Evolutionary conservation across 805 yeast species (phyloP).

Genomic region (Sungouiella blattae): DNA sequence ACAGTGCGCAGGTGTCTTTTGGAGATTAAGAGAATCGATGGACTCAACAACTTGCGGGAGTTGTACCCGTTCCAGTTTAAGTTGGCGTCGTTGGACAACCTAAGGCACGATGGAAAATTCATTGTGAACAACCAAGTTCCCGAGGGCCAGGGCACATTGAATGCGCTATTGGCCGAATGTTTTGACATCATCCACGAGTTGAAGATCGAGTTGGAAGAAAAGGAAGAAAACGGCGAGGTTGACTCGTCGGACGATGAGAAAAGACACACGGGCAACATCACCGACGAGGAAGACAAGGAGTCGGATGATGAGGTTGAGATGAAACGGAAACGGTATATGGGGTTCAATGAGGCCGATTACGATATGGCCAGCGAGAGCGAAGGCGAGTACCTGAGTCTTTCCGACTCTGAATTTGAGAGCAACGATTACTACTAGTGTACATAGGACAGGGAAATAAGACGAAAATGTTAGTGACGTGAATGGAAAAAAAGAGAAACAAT

Average conservation of each 20-base stretch:
- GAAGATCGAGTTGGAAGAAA: constrained; percentile 77
- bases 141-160: constrained; percentile 96
- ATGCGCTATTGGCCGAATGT: constrained; percentile 87
- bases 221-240: constrained; percentile 30
- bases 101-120: constrained; percentile 88
- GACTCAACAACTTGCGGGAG: constrained; percentile 82
- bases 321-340: constrained; percentile 39
- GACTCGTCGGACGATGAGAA: constrained; percentile 5
- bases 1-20: constrained; percentile 88
- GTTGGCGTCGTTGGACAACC: constrained; percentile 81
- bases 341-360: constrained; percentile 46
- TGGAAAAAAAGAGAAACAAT: not conserved
- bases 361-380: constrained; percentile 35
- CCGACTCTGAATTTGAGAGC: constrained; percentile 36
- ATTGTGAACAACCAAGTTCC: constrained; percentile 86
- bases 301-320: constrained; percentile 45
- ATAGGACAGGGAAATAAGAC: constrained; percentile 2
- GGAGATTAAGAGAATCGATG: constrained; percentile 91
- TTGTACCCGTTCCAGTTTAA: constrained; percentile 95
- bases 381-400: constrained; percentile 23
- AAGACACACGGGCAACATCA: constrained; percentile 9
- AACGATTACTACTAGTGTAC: constrained; percentile 36
- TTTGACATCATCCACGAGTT: constrained; percentile 91
- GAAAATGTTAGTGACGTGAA: constrained; percentile 1
- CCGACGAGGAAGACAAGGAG: constrained; percentile 23